Percentiles rank a stretch among this genome's conserved stretches.
Evolutionary conservation across 441 rosid species (phyloP).

Genomic region (Codiaeum variegatum): DNA sequence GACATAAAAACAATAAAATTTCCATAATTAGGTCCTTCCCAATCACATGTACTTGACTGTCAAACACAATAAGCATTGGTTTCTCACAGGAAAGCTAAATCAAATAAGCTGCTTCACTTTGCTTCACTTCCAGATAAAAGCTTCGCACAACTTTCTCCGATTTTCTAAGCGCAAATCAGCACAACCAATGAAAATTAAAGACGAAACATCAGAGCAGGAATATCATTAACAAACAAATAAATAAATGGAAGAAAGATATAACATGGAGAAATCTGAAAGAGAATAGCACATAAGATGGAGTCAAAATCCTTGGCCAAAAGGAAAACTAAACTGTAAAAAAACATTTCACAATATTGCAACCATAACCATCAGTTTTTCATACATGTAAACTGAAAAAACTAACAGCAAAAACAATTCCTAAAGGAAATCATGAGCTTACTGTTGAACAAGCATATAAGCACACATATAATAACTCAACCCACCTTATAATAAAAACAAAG

Average conservation of each 20-base stretch:
- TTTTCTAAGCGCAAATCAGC: background rate
- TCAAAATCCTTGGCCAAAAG: background rate
- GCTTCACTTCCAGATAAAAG: background rate
- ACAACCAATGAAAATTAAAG: constrained; percentile 21
- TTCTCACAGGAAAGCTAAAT: background rate
- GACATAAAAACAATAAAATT: background rate
- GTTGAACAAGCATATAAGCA: background rate
- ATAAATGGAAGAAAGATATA: background rate
- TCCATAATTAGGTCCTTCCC: constrained; percentile 1
- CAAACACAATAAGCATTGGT: background rate
- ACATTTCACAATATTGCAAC: background rate
- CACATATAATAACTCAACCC: background rate
- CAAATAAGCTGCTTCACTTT: background rate
- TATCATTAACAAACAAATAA: background rate
- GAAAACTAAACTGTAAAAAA: background rate
- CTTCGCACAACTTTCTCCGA: constrained; percentile 16
- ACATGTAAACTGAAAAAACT: background rate
- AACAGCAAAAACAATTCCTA: background rate
- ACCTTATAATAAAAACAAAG: background rate
- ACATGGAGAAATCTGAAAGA: background rate
- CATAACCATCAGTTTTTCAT: background rate
- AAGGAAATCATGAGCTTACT: background rate
- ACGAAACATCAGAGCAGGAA: constrained; percentile 4
- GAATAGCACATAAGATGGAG: background rate
- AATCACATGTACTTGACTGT: constrained; percentile 1